Base-by-base conservation (phyloP, 257 asterid species). In the Nicotiana sylvestris region DNA sequence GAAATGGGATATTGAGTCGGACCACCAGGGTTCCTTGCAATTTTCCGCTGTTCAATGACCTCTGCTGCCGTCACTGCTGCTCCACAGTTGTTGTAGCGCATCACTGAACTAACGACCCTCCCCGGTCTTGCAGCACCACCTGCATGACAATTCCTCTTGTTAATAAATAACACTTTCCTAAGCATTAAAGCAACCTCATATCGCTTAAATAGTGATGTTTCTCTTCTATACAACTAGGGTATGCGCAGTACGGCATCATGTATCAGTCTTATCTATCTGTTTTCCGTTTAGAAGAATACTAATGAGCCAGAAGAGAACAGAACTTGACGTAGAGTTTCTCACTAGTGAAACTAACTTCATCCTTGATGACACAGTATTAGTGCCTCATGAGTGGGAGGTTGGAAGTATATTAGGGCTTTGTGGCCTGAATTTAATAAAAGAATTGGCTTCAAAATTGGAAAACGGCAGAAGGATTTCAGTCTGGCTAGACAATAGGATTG, bases 51-150 rank as follows among this genome's bases (percentile, higher is more conserved):
- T 65, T 93, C 97, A 9, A 81, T 86, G 72, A 87, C 88, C 72
- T 91, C 98, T 9, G 80, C 81, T 76, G 95, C 78, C 1, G 87
- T 87, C n/a, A 89, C 88, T 66, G 95, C 89, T 83, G 90, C 89
- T 32, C 90, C 96, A 80, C 90, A 81, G 72, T 84, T 86, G 85
- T 84, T 90, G 87, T 92, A 92, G 74, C 91, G 94, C 83, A 90
- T 35, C 18, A 87, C 89, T 17, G 98, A 88, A 76, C 97, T 93
- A 27, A 85, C 83, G 53, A 89, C 93, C 81, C 92, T 93, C 76
- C 98, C 98, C 0, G 98, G 98, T 83, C 98, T 86, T 80, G 97
- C 92, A 84, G 88, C 91, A 80, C 88, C 90, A 70, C 93, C 93
- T 35, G 91, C 93, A 43, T 89, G 91, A 76, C 46, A 86, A 43